Evolutionary conservation across 768 basidiomycete genomes (phyloP).

Genomic region (Lentinula raphanica): DNA sequence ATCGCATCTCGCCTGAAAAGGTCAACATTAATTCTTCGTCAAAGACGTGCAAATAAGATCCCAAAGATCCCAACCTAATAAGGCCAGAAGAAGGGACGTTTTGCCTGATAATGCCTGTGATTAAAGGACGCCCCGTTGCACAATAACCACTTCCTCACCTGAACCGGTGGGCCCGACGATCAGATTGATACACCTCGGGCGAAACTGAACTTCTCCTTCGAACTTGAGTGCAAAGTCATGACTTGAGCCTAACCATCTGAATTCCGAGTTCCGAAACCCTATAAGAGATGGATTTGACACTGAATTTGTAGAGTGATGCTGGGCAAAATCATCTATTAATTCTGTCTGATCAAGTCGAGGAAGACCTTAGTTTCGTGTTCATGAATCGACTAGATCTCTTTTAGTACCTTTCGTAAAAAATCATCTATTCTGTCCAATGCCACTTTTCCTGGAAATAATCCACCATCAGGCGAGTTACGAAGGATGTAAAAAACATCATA

Average conservation of each 20-base stretch:
- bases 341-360: constrained; percentile 20
- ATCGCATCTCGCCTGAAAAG: constrained; percentile 40
- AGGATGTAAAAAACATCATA: not conserved
- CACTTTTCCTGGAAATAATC: constrained; percentile 34
- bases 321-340: constrained; percentile 24
- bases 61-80: constrained; percentile 28
- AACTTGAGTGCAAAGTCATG: constrained; percentile 35
- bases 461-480: not conserved
- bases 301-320: not conserved
- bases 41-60: not conserved
- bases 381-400: not conserved
- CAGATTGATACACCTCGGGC: constrained; percentile 34
- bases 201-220: constrained; percentile 38
- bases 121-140: not conserved
- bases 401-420: constrained; percentile 34
- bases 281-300: constrained; percentile 14
- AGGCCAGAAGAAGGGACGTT: constrained; percentile 43
- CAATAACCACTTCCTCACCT: not conserved
- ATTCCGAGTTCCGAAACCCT: constrained; percentile 33
- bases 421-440: constrained; percentile 45
- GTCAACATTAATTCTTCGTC: not conserved
- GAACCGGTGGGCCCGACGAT: constrained; percentile 39
- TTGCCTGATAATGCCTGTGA: constrained; percentile 26
- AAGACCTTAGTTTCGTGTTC: not conserved
- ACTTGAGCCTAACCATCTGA: constrained; percentile 31